Evolutionary conservation across 2,329 filamentous ascomycete genomes (phyloP).

Genomic region (Aureobasidium sp.): DNA sequence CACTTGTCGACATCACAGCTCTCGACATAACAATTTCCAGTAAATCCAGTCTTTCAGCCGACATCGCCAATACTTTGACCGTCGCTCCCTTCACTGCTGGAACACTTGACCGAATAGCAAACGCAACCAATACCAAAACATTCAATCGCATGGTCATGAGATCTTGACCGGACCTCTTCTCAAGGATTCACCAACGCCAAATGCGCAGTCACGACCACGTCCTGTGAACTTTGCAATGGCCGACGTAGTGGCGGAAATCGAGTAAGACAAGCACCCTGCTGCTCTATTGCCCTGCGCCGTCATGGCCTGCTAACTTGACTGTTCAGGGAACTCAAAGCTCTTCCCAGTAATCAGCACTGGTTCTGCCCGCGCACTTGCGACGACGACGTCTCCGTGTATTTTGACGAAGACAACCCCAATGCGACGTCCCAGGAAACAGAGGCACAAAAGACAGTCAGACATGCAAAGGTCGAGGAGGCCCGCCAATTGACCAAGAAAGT

Average conservation of each 20-base stretch:
- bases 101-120: background rate
- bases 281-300: background rate
- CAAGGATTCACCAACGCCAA: background rate
- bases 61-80: background rate
- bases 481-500: slow-evolving; percentile 35
- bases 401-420: slow-evolving; percentile 38
- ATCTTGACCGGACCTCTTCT: background rate
- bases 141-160: background rate
- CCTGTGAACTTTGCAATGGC: background rate
- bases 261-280: background rate
- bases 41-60: background rate
- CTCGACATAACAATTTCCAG: background rate
- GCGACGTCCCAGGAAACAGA: slow-evolving; percentile 20
- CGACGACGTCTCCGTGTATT: slow-evolving; percentile 32
- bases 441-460: slow-evolving; percentile 22
- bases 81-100: background rate
- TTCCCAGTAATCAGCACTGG: slow-evolving; percentile 38
- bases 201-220: background rate
- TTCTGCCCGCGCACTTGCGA: slow-evolving; percentile 41
- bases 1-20: background rate
- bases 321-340: slow-evolving; percentile 20
- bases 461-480: slow-evolving; percentile 32
- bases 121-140: background rate
- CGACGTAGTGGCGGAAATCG: slow-evolving; percentile 10
- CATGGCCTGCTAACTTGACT: background rate